phyloP scores from a whole-genome alignment of 2,329 filamentous ascomycete species.

The Neofusicoccum parvum region DNA sequence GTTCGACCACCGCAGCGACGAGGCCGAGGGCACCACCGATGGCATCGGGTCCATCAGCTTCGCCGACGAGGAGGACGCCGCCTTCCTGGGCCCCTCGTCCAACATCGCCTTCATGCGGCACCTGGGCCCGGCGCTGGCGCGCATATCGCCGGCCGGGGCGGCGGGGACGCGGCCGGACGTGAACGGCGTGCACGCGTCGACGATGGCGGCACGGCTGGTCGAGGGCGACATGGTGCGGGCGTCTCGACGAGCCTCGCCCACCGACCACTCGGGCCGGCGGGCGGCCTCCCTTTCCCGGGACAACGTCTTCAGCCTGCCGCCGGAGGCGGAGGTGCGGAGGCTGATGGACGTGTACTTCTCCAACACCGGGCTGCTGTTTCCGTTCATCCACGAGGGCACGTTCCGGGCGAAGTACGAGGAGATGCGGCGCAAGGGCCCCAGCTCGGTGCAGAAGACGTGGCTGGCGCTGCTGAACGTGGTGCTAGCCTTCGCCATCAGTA shows the following conservation, averaged over 20 bases:
- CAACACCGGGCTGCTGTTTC: conserved; percentile 42
- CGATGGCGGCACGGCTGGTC: conserved; percentile 20
- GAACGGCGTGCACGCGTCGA: not conserved
- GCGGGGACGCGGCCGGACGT: not conserved
- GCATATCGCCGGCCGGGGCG: conserved; percentile 22
- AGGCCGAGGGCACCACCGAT: conserved; percentile 35
- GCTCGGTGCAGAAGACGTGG: conserved; percentile 51
- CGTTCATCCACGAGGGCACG: conserved; percentile 42
- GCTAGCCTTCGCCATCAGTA: conserved; percentile 50
- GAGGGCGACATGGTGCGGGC: conserved; percentile 27
- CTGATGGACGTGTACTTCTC: conserved; percentile 42
- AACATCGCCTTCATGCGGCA: conserved; percentile 47
- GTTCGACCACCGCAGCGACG: conserved; percentile 8
- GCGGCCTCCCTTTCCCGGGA: not conserved
- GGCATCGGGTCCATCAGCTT: conserved; percentile 41
- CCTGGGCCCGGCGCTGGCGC: conserved; percentile 33
- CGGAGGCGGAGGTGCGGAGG: conserved; percentile 31
- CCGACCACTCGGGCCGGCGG: not conserved
- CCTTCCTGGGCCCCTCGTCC: conserved; percentile 45
- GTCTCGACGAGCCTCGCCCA: conserved; percentile 28
- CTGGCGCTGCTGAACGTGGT: conserved; percentile 55
- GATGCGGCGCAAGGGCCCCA: conserved; percentile 34
- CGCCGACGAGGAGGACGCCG: conserved; percentile 40
- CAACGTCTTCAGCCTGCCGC: conserved; percentile 22
- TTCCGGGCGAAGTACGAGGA: conserved; percentile 41